Base-by-base conservation (phyloP, 2,329 filamentous ascomycete species). In the Mycocentrospora acerina region DNA sequence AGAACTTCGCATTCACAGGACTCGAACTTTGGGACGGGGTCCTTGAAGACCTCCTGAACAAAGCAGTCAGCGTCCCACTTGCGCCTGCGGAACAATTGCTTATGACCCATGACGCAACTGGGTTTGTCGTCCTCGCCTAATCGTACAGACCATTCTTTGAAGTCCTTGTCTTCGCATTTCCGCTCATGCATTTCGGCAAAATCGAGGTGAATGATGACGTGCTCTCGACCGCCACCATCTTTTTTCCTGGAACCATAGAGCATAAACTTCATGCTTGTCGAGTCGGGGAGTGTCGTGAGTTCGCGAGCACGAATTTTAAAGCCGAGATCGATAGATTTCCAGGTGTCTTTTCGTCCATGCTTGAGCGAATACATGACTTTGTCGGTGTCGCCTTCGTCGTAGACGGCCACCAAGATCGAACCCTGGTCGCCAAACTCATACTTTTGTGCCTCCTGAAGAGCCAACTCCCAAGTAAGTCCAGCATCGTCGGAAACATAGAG, bases 371-470 rank as follows among this genome's bases (percentile, higher is more conserved):
- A 98, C 45, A 81, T 76, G 39, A 85, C 73, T 40, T 83, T 71
- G 25, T 81, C 71, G 1, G 85, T 88, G 32, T 74, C 71, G 11
- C 69, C 74, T 32, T 76, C 73, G 55, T 95, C 88, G 46, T 80
- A 77, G 25, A 97, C 75, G 4, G 93, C 93, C 19, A 97, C 78
- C 19, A 98, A 73, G 14, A 98, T 80, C 12, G 90, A 90, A 2
- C 93, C 93, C 51, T 94, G 86, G 55, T 96, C 91, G 36, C 93
- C 93, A 64, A 97, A 94, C 60, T 96, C 90, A 67, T 95, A 98
- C 65, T 94, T 93, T 71, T 97, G 90, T 10, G 90, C 86, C 14
- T 88, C 88, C 12, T 90, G 75, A 4, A 88, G 76, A 0, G 83
- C 79, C 60, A 83, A 74, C 25, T 75, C 80, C 93, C 94, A 98